A percentile compares a stretch with the other conserved stretches of the same genome.
Conservation (phyloP, 2,329 filamentous ascomycete species). For the Purpureocillium takamizusanense region DNA sequence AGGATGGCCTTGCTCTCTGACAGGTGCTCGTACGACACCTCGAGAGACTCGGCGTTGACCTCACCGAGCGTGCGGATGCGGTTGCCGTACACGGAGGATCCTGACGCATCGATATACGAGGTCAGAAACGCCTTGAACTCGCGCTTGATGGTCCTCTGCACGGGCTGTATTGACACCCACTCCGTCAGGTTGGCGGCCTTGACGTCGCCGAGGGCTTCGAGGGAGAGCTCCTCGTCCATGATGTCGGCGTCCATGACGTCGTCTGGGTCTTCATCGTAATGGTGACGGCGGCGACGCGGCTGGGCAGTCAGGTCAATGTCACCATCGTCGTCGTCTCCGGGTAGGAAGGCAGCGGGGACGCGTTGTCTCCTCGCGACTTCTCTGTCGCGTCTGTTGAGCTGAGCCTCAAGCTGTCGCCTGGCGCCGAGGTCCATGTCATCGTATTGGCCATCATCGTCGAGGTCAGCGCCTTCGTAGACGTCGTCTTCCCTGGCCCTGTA, state of each 20-base stretch:
- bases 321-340: slow-evolving; percentile 76
- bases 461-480: slow-evolving; percentile 58
- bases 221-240: slow-evolving; percentile 89
- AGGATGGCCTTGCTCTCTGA: slow-evolving; percentile 85
- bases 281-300: slow-evolving; percentile 73
- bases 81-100: slow-evolving; percentile 88
- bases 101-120: slow-evolving; percentile 84
- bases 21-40: slow-evolving; percentile 92
- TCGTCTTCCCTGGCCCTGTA: slow-evolving; percentile 61
- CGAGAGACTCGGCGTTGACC: slow-evolving; percentile 89
- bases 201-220: slow-evolving; percentile 85
- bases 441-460: slow-evolving; percentile 73
- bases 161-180: slow-evolving; percentile 84
- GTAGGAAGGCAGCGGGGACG: slow-evolving; percentile 65
- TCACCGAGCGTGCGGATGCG: slow-evolving; percentile 94
- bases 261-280: slow-evolving; percentile 90
- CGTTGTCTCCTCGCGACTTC: slow-evolving; percentile 58
- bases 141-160: slow-evolving; percentile 85
- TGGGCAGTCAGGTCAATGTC: slow-evolving; percentile 79
- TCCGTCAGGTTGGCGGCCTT: slow-evolving; percentile 91
- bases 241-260: slow-evolving; percentile 89
- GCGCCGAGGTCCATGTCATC: slow-evolving; percentile 58
- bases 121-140: slow-evolving; percentile 98
- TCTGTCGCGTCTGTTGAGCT: slow-evolving; percentile 64
- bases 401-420: slow-evolving; percentile 62